Evolutionary conservation across 257 asterid species (phyloP), one percentile per base, ranked within the genome.

Genomic region (Nicotiana otophora): DNA sequence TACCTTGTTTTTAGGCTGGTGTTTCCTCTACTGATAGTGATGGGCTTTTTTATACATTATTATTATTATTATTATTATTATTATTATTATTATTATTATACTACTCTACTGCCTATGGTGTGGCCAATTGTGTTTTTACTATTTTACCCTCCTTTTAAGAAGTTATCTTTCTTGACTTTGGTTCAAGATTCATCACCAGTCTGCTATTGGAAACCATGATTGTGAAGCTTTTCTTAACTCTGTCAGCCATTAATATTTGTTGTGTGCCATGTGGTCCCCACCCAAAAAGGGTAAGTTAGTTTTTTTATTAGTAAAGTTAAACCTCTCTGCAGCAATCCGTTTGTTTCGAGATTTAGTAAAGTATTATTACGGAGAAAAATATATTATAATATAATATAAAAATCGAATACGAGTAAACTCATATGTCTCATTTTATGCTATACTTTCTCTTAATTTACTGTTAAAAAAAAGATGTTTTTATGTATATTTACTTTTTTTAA

Each of bases 1-100:
- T 80, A 81, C 86, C 91, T 87, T 83, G 88, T 83, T 84, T 84
- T 79, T 75, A 82, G 88, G 92, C 84, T 84, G 68, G 23, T 61
- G 68, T 48, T 36, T 23, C 20, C 36, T 79, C 2, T 78, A 4
- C 3, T 62, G 16, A 61, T 62, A 62, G 15, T 39, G 69, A 62
- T 42, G 34, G 60, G 7, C 20, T 5, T 39, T 70, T 42, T n/a
- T 19, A 19, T 69, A 2, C 55, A 69, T 9, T 30, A 46, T 2
- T 33, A 17, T 48, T 14, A 23, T 23, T 23, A 23, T 23, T 23
- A 23, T 23, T 23, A 23, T 23, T 23, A 23, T 23, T 23, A 23
- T 23, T 23, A 23, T 23, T 23, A 23, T 23, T 23, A 69, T 9
- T 30, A 46, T 2, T 33, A 17, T 48, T 14, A 17, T 54, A 15